phyloP scores from a whole-genome alignment of 805 yeast species.

The Cyberlindnera americana region DNA sequence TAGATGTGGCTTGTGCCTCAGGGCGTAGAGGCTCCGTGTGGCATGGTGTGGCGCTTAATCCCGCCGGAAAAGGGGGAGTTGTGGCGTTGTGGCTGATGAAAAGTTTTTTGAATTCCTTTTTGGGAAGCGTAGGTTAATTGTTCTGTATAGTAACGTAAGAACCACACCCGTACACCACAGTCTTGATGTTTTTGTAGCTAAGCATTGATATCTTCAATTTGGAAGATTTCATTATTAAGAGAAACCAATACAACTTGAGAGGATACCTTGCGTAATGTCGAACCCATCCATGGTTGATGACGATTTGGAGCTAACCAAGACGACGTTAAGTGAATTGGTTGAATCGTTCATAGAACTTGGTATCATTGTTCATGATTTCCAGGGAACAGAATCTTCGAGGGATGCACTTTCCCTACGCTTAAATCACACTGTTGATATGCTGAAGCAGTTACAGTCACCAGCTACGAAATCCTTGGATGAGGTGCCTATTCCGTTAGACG shows the following conservation, averaged over 20 bases:
- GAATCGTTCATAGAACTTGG: slow-evolving; percentile 89
- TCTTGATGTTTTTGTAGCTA: too few species aligned
- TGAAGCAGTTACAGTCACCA: slow-evolving; percentile 32
- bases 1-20: slow-evolving; percentile 8
- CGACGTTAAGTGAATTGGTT: slow-evolving; percentile 45
- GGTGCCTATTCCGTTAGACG: slow-evolving; percentile 70
- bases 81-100: neutral
- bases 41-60: slow-evolving; percentile 3
- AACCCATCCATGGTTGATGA: slow-evolving; percentile 21
- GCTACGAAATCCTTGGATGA: slow-evolving; percentile 33
- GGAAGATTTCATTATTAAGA: too few species aligned
- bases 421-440: slow-evolving; percentile 40
- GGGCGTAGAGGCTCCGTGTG: neutral
- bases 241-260: too few species aligned
- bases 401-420: slow-evolving; percentile 43
- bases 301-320: slow-evolving; percentile 29
- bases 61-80: neutral
- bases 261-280: neutral
- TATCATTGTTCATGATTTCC: slow-evolving; percentile 88
- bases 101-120: neutral
- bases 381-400: slow-evolving; percentile 80
- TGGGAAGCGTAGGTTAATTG: neutral
- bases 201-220: too few species aligned
- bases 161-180: neutral
- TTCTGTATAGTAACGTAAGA: too few species aligned